Evolutionary conservation across 208 protist genomes (phyloP).

Genomic region (Angomonas desouzai): DNA sequence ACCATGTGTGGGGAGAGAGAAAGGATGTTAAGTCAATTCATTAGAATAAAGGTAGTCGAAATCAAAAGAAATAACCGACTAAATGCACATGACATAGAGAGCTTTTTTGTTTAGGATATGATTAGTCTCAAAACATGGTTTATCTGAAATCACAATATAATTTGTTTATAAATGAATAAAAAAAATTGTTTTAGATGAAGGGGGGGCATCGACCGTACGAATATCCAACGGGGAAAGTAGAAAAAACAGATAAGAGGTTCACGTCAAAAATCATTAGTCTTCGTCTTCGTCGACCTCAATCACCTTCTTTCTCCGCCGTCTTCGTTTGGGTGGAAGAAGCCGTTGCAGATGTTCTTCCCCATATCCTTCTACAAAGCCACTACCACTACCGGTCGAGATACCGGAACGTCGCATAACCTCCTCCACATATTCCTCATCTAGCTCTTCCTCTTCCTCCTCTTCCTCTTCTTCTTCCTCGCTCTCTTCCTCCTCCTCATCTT

Average conservation of each 20-base stretch:
- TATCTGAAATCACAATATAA: no score
- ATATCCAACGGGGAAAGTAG: not conserved
- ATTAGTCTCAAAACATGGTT: no score
- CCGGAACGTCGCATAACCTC: slow-evolving; percentile 77
- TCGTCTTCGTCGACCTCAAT: slow-evolving; percentile 35
- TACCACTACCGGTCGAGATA: slow-evolving; percentile 34
- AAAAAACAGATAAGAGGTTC: no score
- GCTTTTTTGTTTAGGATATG: no score
- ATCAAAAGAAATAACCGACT: no score
- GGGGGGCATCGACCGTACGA: no score
- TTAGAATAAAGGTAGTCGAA: no score
- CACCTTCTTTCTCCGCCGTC: slow-evolving; percentile 19
- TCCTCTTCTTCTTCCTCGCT: slow-evolving; percentile 40
- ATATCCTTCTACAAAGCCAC: slow-evolving; percentile 24
- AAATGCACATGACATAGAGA: no score
- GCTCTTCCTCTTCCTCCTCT: slow-evolving; percentile 42
- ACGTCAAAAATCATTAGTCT: slow-evolving; percentile 14
- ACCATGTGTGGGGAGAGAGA: no score
- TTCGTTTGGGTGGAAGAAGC: slow-evolving; percentile 37
- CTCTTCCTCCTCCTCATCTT: slow-evolving; percentile 49
- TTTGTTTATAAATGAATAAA: no score
- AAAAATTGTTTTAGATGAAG: no score
- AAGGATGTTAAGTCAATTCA: no score
- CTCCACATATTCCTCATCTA: slow-evolving; percentile 58
- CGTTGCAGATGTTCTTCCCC: slow-evolving; percentile 40